These are phyloP conservation scores for Suhomyces panamericanus DNA, from an alignment of 1,139 yeast genomes.

Conservation along the genomic window DNA sequence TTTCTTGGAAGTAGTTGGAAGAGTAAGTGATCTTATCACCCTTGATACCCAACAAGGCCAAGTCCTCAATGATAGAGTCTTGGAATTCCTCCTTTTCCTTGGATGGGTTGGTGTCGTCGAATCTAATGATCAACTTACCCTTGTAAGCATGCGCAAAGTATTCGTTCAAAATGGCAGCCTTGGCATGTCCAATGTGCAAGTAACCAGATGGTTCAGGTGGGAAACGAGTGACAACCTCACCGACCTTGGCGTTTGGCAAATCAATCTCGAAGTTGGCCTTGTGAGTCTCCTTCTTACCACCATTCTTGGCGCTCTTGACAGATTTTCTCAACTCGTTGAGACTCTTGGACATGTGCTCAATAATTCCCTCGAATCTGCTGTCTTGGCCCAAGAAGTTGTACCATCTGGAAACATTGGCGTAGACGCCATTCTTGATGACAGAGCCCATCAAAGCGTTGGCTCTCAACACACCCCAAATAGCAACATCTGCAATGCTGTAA, in stretches of 20 bases:
- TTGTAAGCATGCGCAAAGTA: slow-evolving; percentile 92
- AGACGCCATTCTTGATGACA: slow-evolving; percentile 78
- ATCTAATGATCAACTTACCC: slow-evolving; percentile 91
- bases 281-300: slow-evolving; percentile 74
- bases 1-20: slow-evolving; percentile 85
- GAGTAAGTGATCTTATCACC: slow-evolving; percentile 87
- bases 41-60: slow-evolving; percentile 82
- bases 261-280: slow-evolving; percentile 93
- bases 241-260: slow-evolving; percentile 84
- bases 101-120: slow-evolving; percentile 96
- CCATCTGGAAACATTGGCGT: slow-evolving; percentile 91
- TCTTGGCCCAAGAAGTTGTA: slow-evolving; percentile 73
- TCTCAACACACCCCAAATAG: slow-evolving; percentile 91
- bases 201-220: slow-evolving; percentile 94
- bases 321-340: slow-evolving; percentile 73
- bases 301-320: slow-evolving; percentile 54
- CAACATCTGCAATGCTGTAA: slow-evolving; percentile 75
- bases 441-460: slow-evolving; percentile 93
- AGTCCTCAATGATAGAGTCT: slow-evolving; percentile 88
- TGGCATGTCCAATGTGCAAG: slow-evolving; percentile 91
- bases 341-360: slow-evolving; percentile 66
- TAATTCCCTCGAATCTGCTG: slow-evolving; percentile 66
- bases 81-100: slow-evolving; percentile 93
- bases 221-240: slow-evolving; percentile 95
- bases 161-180: slow-evolving; percentile 93